phyloP scores from a whole-genome alignment of 306 rosid species.

The Castanopsis chinensis region DNA sequence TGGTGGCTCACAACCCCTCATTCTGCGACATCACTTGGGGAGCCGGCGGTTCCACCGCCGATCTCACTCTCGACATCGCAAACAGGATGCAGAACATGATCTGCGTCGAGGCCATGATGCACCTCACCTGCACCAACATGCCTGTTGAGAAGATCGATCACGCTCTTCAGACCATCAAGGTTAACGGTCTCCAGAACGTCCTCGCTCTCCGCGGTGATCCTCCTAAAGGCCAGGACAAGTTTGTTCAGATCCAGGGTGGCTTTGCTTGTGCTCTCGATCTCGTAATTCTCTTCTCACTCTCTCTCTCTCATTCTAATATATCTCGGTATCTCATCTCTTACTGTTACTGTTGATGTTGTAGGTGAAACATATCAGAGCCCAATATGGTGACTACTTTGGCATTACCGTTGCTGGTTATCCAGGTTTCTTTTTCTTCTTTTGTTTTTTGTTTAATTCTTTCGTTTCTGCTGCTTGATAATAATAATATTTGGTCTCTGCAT shows the following conservation, averaged over 20 bases:
- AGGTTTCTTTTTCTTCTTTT: constrained; percentile 40
- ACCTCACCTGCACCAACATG: constrained; percentile 97
- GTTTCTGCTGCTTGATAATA: neutral
- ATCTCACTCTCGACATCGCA: constrained; percentile 84
- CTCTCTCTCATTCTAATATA: too few relatives aligned
- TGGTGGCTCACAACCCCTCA: constrained; percentile 87
- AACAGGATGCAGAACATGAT: constrained; percentile 87
- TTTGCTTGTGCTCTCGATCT: constrained; percentile 93
- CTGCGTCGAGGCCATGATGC: constrained; percentile 98
- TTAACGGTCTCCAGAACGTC: constrained; percentile 89
- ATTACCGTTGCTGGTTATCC: constrained; percentile 98
- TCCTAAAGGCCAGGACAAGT: constrained; percentile 96
- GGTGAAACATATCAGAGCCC: constrained; percentile 80
- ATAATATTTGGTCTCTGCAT: constrained; percentile 12
- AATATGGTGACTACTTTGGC: constrained; percentile 90
- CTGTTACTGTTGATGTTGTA: constrained; percentile 20
- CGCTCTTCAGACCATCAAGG: constrained; percentile 77
- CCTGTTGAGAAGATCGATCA: constrained; percentile 90
- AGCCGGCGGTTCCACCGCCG: constrained; percentile 94
- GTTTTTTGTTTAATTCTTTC: neutral
- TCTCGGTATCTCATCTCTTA: neutral
- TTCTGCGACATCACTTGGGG: constrained; percentile 99
- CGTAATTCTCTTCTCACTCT: constrained; percentile 21
- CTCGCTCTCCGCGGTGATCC: constrained; percentile 98
- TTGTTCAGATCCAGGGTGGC: constrained; percentile 85